Percentiles rank a stretch among this genome's conserved stretches.
phyloP scores from a whole-genome alignment of 345 rosid species.

The Eucalyptus cloeziana region DNA sequence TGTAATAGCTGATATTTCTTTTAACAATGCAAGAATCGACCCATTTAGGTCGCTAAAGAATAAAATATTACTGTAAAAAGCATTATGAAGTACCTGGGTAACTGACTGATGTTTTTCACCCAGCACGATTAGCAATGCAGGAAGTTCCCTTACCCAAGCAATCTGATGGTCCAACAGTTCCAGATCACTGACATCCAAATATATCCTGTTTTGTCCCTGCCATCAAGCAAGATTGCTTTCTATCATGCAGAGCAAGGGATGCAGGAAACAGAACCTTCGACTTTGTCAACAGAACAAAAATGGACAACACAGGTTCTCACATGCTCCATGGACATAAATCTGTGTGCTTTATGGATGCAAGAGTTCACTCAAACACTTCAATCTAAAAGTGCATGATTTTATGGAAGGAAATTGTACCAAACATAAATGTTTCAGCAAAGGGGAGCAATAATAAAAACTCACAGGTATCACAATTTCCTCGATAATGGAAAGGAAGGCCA shows the following conservation, averaged over 20 bases:
- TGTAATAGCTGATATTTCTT: not conserved
- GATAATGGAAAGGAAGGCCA: slow-evolving; percentile 47
- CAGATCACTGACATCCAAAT: slow-evolving; percentile 29
- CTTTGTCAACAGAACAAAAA: not conserved
- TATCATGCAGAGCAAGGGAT: not conserved
- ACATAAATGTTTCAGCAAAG: not conserved
- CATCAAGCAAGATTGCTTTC: not conserved
- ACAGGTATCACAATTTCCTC: slow-evolving; percentile 71
- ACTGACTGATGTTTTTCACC: slow-evolving; percentile 50
- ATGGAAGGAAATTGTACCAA: not conserved
- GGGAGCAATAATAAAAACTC: slow-evolving; percentile 4
- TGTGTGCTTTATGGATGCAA: not conserved
- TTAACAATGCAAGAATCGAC: not conserved
- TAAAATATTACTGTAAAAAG: not conserved
- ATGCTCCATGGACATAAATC: not conserved
- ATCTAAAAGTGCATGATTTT: not conserved
- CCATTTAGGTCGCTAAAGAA: not conserved
- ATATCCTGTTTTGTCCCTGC: slow-evolving; percentile 27
- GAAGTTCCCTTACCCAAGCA: slow-evolving; percentile 69
- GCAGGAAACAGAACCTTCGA: not conserved
- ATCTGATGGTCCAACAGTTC: slow-evolving; percentile 30
- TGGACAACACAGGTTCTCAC: not conserved
- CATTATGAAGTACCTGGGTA: slow-evolving; percentile 31
- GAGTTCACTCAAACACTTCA: not conserved
- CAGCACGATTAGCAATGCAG: slow-evolving; percentile 40